Evolutionary conservation across 495 filamentous ascomycete genomes (phyloP), one percentile per base, ranked within the genome.

Genomic region (Penicillium verhagenii): DNA sequence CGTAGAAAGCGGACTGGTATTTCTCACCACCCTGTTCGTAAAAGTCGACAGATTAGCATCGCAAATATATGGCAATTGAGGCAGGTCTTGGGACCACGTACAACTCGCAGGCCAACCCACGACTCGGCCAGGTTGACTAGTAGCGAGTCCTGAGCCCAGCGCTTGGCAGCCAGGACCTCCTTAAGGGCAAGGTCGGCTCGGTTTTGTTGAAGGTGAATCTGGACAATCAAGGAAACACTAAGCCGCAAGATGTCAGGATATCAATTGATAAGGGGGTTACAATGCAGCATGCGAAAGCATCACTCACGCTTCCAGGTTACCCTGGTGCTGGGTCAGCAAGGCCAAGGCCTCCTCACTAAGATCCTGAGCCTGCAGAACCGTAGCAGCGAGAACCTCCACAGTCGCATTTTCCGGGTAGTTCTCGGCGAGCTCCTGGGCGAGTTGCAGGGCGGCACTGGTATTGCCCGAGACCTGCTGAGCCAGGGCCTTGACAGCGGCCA

Each of bases 1-100:
- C 92, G 80, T 98, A 98, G 76, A 94, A 98, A 31, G 93, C 88
- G 60, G 91, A 88, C 70, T 97, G 94, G 77, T 97, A 98, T 71
- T 89, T 92, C 57, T 97, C 93, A 56, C 91, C 92, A 65, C 94
- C 94, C 90, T 95, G 47, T 39, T 52, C 4, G 31, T 29, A 37
- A 44, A 8, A 43, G 11, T 6, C 9, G 1, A 1, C 11, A 35
- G 14, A 16, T 35, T 35, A 35, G 33, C 2, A 35, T 35, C 16
- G 14, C 33, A 35, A 35, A 14, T 1, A 16, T 11, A n/a, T 16
- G 33, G 33, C n/a, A 25, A 20, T 13, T 20, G 25, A 6, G 23
- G n/a, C n/a, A n/a, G 9, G 39, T 40, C 29, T 24, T 20, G 19
- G 26, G 28, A 23, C 26, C 54, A 82, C 86, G 40, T 80, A 96